These are phyloP conservation scores for Eutrema japonicum DNA, from an alignment of 345 rosid species.

Conservation along the genomic window DNA sequence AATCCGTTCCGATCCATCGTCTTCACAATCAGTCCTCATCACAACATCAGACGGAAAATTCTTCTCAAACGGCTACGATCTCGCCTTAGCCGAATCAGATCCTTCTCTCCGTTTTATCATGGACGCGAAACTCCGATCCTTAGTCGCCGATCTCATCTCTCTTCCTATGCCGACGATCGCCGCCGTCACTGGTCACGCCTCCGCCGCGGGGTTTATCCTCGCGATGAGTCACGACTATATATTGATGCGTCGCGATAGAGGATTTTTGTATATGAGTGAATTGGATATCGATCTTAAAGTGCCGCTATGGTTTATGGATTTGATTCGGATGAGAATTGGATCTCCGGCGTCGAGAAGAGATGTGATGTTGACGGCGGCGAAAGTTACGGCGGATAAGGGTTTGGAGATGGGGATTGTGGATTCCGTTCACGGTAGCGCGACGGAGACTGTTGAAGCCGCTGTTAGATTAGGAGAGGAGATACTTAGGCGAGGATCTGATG, in stretches of 20 bases:
- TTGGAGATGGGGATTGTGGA: slow-evolving; percentile 58
- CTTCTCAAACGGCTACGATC: slow-evolving; percentile 90
- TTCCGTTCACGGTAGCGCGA: slow-evolving; percentile 51
- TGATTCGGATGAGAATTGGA: slow-evolving; percentile 51
- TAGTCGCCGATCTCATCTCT: slow-evolving; percentile 57
- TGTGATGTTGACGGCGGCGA: slow-evolving; percentile 55
- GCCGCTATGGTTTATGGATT: slow-evolving; percentile 51
- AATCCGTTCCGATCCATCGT: slow-evolving; percentile 48
- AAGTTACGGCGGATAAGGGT: slow-evolving; percentile 58
- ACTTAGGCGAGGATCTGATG: slow-evolving; percentile 46
- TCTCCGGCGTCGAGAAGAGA: slow-evolving; percentile 51
- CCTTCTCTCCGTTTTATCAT: slow-evolving; percentile 45
- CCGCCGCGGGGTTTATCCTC: slow-evolving; percentile 65
- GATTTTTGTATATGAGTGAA: slow-evolving; percentile 79
- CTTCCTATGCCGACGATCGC: slow-evolving; percentile 76
- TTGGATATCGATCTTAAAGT: slow-evolving; percentile 56
- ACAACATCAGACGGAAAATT: slow-evolving; percentile 72
- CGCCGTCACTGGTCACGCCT: slow-evolving; percentile 73
- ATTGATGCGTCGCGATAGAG: slow-evolving; percentile 66
- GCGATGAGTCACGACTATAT: slow-evolving; percentile 70
- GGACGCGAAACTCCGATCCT: slow-evolving; percentile 48
- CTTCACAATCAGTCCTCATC: slow-evolving; percentile 59
- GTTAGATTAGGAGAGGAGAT: slow-evolving; percentile 53
- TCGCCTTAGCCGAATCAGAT: slow-evolving; percentile 52
- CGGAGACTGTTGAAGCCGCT: slow-evolving; percentile 56